These are phyloP conservation scores for Pascua sp. DNA, from an alignment of 1,284 basidiomycete species.

Conservation along the genomic window DNA sequence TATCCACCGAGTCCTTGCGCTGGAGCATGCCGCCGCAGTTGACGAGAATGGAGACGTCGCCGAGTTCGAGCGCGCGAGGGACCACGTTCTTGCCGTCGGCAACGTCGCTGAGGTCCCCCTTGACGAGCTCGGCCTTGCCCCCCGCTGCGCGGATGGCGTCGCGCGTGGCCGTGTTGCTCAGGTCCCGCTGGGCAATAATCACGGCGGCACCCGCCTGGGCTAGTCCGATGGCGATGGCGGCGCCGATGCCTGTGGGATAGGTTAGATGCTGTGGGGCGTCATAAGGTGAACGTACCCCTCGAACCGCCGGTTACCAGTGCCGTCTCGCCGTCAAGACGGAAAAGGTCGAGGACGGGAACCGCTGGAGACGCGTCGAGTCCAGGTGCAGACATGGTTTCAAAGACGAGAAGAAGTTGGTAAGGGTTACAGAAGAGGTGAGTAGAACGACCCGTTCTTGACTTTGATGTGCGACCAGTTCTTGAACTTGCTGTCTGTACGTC, in stretches of 20 bases:
- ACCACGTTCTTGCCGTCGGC: slow-evolving; percentile 56
- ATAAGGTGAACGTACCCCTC: slow-evolving; percentile 10
- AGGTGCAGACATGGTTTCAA: too few species aligned
- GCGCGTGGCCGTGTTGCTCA: slow-evolving; percentile 58
- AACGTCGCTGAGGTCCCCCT: slow-evolving; percentile 69
- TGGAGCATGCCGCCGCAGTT: slow-evolving; percentile 81
- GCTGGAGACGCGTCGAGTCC: slow-evolving; percentile 8
- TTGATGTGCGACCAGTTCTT: too few species aligned
- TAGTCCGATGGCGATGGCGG: slow-evolving; percentile 44
- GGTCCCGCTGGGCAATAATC: slow-evolving; percentile 64
- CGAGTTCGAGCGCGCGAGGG: slow-evolving; percentile 32
- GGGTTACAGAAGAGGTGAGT: too few species aligned
- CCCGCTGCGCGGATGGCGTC: slow-evolving; percentile 52
- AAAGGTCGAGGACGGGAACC: slow-evolving; percentile 26
- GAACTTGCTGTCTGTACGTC: too few species aligned
- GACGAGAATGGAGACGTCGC: slow-evolving; percentile 71
- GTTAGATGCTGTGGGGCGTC: not conserved
- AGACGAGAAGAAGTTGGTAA: too few species aligned
- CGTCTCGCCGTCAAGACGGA: slow-evolving; percentile 44
- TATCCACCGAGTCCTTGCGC: slow-evolving; percentile 55
- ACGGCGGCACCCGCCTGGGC: slow-evolving; percentile 66
- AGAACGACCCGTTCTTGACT: too few species aligned
- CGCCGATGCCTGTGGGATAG: slow-evolving; percentile 26
- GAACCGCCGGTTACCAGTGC: slow-evolving; percentile 36
- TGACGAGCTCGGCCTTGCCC: slow-evolving; percentile 53